A percentile compares a stretch with the other conserved stretches of the same genome.
Conservation (phyloP, 1,139 yeast genomes). For the Martiniozyma asiatica region DNA sequence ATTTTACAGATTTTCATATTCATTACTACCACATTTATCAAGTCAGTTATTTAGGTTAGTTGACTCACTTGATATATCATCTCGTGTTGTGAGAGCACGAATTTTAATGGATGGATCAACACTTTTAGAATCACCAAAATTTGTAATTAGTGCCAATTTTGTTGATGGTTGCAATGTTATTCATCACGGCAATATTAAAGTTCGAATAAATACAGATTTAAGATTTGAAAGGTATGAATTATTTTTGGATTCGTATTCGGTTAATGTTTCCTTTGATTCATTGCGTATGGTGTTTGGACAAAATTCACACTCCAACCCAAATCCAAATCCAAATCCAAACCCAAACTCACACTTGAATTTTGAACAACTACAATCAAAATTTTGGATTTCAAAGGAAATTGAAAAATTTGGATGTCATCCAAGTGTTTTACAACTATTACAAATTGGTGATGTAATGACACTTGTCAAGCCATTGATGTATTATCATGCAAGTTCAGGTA, state of each 20-base stretch:
- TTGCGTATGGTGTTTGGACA: too few species aligned
- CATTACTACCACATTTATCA: slow-evolving; percentile 41
- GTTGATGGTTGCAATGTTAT: slow-evolving; percentile 61
- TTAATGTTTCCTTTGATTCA: slow-evolving; percentile 35
- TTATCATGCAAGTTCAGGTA: slow-evolving; percentile 32
- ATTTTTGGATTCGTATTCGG: slow-evolving; percentile 26
- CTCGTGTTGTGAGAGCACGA: slow-evolving; percentile 57
- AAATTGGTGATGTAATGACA: slow-evolving; percentile 68
- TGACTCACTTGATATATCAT: slow-evolving; percentile 40
- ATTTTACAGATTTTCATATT: slow-evolving; percentile 52
- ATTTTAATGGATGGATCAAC: slow-evolving; percentile 57
- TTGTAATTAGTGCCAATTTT: slow-evolving; percentile 43
- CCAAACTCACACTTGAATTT: slow-evolving; percentile 25
- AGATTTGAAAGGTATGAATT: slow-evolving; percentile 66
- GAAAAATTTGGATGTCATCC: too few species aligned
- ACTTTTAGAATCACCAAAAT: slow-evolving; percentile 47
- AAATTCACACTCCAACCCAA: slow-evolving; percentile 8
- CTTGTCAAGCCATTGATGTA: slow-evolving; percentile 54
- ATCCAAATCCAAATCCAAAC: slow-evolving; percentile 10
- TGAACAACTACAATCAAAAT: too few species aligned
- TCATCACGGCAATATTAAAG: slow-evolving; percentile 45
- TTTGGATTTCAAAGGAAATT: slow-evolving; percentile 54
- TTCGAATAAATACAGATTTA: slow-evolving; percentile 48
- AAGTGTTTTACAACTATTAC: slow-evolving; percentile 62
- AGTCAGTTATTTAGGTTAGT: slow-evolving; percentile 41